Evolutionary conservation across 768 basidiomycete species (phyloP).

Genomic region (Paxillus rubicundulus): DNA sequence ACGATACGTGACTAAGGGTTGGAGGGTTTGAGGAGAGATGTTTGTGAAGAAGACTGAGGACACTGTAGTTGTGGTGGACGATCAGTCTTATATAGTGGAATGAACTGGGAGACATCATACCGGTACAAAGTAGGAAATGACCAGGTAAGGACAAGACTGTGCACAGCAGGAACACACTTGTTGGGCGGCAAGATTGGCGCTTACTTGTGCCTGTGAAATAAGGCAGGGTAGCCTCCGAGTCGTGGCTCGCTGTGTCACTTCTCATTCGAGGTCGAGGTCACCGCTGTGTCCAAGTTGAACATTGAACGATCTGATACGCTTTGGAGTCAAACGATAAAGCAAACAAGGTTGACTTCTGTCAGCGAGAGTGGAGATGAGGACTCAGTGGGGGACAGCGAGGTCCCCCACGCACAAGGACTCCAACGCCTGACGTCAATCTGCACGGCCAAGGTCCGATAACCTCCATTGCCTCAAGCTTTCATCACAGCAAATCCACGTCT

Average conservation of each 20-base stretch:
- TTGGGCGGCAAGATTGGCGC: not conserved
- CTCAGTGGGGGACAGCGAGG: no score
- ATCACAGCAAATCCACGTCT: not conserved
- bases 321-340: not conserved
- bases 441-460: not conserved
- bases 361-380: not conserved
- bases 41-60: not conserved
- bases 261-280: no score
- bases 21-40: not conserved
- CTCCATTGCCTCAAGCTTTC: no score
- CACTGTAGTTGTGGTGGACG: not conserved
- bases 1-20: not conserved
- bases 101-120: not conserved
- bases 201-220: not conserved
- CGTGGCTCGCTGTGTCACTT: no score
- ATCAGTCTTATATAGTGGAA: conserved; percentile 4
- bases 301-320: no score
- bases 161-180: not conserved
- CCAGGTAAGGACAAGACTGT: not conserved
- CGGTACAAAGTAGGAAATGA: no score
- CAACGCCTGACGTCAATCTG: not conserved
- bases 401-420: no score
- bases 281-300: no score
- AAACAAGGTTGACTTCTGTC: not conserved
- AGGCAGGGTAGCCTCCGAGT: not conserved